Evolutionary conservation across 148 eudicot species (phyloP).

Genomic region (Persicaria tinctoria): DNA sequence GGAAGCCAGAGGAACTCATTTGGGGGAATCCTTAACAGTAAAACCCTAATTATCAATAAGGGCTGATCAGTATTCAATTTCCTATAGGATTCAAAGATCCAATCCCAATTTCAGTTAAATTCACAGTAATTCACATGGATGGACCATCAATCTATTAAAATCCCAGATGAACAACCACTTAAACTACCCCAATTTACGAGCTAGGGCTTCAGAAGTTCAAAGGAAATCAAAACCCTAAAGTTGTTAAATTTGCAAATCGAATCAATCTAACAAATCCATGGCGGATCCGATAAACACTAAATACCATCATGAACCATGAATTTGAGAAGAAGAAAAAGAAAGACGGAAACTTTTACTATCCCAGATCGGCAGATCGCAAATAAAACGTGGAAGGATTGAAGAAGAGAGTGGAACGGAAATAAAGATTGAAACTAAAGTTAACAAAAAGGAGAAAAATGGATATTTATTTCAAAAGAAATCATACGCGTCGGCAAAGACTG

Average conservation of each 20-base stretch:
- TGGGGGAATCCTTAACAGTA: not conserved
- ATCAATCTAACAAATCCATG: not conserved
- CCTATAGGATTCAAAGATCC: not conserved
- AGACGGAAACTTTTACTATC: not conserved
- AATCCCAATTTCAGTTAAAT: not conserved
- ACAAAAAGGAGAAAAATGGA: not conserved
- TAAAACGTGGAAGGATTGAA: not conserved
- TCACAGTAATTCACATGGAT: not conserved
- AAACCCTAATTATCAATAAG: conserved; percentile 1
- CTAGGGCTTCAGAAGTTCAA: not conserved
- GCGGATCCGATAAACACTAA: not conserved
- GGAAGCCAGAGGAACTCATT: conserved; percentile 76
- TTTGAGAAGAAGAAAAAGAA: not conserved
- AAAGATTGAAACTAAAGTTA: not conserved
- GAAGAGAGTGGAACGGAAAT: not conserved
- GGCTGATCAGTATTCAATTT: not conserved
- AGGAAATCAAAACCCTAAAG: conserved; percentile 1
- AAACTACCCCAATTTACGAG: not conserved
- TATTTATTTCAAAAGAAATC: not conserved
- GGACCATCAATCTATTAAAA: not conserved
- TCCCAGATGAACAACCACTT: not conserved
- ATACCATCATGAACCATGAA: not conserved
- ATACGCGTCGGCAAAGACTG: not conserved
- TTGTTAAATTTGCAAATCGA: not conserved
- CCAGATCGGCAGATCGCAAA: not conserved